Evolutionary conservation across 2,329 filamentous ascomycete species (phyloP).

Genomic region (Calonectria montana): DNA sequence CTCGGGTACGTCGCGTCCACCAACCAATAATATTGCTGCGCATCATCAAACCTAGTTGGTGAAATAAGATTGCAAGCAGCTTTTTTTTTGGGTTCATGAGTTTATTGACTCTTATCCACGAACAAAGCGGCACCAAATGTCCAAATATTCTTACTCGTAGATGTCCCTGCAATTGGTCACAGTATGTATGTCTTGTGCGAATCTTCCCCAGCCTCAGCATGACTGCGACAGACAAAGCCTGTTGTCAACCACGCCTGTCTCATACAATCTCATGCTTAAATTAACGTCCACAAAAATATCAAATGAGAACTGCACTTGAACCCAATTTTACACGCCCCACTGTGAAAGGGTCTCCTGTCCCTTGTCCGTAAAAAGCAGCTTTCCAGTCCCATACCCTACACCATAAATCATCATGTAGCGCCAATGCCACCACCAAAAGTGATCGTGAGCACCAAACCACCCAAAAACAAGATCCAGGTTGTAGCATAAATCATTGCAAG

Average conservation of each 20-base stretch:
- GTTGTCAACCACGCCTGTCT: no score
- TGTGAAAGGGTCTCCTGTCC: conserved; percentile 2
- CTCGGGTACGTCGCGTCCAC: not conserved
- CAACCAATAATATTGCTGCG: not conserved
- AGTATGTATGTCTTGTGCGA: no score
- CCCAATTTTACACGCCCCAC: not conserved
- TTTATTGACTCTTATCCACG: no score
- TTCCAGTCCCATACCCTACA: conserved; percentile 13
- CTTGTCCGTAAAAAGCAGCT: conserved; percentile 7
- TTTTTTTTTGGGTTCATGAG: not conserved
- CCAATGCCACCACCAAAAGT: conserved; percentile 28
- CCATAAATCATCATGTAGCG: conserved; percentile 20
- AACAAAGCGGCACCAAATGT: no score
- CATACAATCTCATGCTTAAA: no score
- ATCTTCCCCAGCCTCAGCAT: no score
- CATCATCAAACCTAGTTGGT: not conserved
- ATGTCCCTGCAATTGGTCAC: no score
- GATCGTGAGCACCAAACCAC: conserved; percentile 20
- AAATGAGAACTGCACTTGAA: no score
- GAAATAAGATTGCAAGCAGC: not conserved
- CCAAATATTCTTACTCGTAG: no score
- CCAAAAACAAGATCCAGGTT: conserved; percentile 23
- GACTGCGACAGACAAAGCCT: no score
- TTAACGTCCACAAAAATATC: no score
- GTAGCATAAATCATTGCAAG: conserved; percentile 21